Conservation (phyloP, 441 rosid species). For the Melastoma candidum region DNA sequence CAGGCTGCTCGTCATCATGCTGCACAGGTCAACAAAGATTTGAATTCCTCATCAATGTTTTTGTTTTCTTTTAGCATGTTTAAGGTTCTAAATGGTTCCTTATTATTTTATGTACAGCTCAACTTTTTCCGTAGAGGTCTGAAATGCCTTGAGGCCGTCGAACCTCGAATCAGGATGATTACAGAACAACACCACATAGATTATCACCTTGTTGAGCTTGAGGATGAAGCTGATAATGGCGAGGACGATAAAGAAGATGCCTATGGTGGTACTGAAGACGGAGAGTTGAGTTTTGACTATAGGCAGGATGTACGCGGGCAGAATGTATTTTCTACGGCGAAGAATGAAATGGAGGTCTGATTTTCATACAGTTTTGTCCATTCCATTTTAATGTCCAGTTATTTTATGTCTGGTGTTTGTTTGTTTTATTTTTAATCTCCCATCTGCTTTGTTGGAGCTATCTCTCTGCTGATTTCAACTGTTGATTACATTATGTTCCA, state of each 20-base stretch:
- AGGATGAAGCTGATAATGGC: constrained; percentile 54
- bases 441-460: background rate
- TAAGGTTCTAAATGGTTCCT: constrained; percentile 6
- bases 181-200: constrained; percentile 81
- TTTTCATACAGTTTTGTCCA: background rate
- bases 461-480: background rate
- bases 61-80: no score
- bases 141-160: constrained; percentile 79
- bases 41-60: no score
- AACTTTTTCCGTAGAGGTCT: constrained; percentile 76
- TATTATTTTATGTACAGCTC: constrained; percentile 44
- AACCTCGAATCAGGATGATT: constrained; percentile 48
- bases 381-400: background rate
- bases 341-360: constrained; percentile 57
- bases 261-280: constrained; percentile 33
- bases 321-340: constrained; percentile 40
- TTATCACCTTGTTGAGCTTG: constrained; percentile 64
- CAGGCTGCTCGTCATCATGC: constrained; percentile 97
- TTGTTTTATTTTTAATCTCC: background rate
- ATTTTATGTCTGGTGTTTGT: background rate
- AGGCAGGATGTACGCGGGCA: constrained; percentile 39
- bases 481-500: background rate
- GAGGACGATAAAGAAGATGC: constrained; percentile 34
- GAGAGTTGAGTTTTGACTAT: constrained; percentile 81
- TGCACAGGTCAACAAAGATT: constrained; percentile 61